Evolutionary conservation across 1,284 basidiomycete genomes (phyloP).

Genomic region (Albatrellus sp.): DNA sequence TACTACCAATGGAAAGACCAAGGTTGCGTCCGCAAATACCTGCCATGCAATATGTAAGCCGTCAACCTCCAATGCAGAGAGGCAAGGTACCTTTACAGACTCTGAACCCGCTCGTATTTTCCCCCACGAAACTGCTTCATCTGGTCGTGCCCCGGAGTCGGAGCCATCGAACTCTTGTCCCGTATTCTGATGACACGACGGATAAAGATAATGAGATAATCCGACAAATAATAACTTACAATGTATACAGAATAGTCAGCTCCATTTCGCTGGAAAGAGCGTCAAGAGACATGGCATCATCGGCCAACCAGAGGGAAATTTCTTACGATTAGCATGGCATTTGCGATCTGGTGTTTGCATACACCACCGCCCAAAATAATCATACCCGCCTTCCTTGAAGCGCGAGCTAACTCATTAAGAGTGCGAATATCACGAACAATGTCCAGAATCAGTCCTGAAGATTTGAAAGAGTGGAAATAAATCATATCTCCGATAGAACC

Average conservation of each 20-base stretch:
- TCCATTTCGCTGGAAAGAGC: constrained; percentile 69
- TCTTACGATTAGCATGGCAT: constrained; percentile 93
- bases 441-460: constrained; percentile 82
- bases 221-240: constrained; percentile 27
- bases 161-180: constrained; percentile 99
- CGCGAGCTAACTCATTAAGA: constrained; percentile 84
- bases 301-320: constrained; percentile 3
- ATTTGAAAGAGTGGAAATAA: constrained; percentile 95
- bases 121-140: constrained; percentile 99
- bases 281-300: constrained; percentile 1
- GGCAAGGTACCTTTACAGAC: constrained; percentile 67
- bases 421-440: constrained; percentile 91
- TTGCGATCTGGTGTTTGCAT: constrained; percentile 99
- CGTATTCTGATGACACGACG: constrained; percentile 58
- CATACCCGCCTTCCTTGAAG: constrained; percentile 92
- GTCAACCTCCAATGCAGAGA: not conserved
- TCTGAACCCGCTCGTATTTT: constrained; percentile 90
- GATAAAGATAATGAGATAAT: constrained; percentile 3
- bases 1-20: constrained; percentile 65
- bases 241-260: constrained; percentile 98
- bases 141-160: constrained; percentile 93
- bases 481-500: constrained; percentile 99
- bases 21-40: constrained; percentile 53
- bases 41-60: constrained; percentile 10
- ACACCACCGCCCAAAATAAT: constrained; percentile 97